phyloP scores from a whole-genome alignment of 1,284 basidiomycete species.

The Irpex lacteus region DNA sequence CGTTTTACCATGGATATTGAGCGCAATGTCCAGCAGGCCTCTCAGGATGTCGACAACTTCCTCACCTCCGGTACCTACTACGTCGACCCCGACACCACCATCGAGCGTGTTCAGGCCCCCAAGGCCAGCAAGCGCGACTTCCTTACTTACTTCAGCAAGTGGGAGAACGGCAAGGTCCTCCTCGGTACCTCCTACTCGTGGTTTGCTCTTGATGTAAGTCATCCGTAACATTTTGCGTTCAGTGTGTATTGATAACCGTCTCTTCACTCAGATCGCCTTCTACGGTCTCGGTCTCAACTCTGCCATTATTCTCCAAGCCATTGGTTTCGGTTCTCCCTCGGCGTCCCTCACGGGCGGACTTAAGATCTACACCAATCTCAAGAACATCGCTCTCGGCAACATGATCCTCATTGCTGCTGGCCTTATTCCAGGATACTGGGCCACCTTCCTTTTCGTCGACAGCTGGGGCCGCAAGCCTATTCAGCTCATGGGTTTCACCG shows the following conservation, averaged over 20 bases:
- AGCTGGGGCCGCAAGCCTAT: slow-evolving; percentile 72
- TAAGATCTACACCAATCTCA: slow-evolving; percentile 47
- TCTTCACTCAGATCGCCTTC: slow-evolving; percentile 66
- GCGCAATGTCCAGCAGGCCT: slow-evolving; percentile 74
- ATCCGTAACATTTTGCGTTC: slow-evolving; percentile 15
- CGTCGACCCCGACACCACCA: slow-evolving; percentile 53
- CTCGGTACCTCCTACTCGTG: slow-evolving; percentile 66
- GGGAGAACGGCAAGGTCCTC: slow-evolving; percentile 64
- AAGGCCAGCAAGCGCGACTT: slow-evolving; percentile 69
- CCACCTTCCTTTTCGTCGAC: slow-evolving; percentile 68
- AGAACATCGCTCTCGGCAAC: slow-evolving; percentile 59
- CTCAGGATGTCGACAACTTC: slow-evolving; percentile 65
- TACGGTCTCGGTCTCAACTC: slow-evolving; percentile 85
- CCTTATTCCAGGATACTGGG: slow-evolving; percentile 76
- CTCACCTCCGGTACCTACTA: slow-evolving; percentile 51
- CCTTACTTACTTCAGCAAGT: slow-evolving; percentile 53
- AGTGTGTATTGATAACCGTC: not conserved
- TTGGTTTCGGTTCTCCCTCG: slow-evolving; percentile 51
- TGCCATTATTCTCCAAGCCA: slow-evolving; percentile 56
- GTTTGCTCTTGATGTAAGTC: slow-evolving; percentile 72
- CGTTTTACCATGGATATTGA: slow-evolving; percentile 92
- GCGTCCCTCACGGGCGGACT: slow-evolving; percentile 30
- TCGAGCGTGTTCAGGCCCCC: slow-evolving; percentile 61
- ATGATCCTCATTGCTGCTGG: slow-evolving; percentile 71
- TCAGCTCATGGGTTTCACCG: slow-evolving; percentile 75